phyloP scores from a whole-genome alignment of 768 basidiomycete species.

The Tulasnella sp. region DNA sequence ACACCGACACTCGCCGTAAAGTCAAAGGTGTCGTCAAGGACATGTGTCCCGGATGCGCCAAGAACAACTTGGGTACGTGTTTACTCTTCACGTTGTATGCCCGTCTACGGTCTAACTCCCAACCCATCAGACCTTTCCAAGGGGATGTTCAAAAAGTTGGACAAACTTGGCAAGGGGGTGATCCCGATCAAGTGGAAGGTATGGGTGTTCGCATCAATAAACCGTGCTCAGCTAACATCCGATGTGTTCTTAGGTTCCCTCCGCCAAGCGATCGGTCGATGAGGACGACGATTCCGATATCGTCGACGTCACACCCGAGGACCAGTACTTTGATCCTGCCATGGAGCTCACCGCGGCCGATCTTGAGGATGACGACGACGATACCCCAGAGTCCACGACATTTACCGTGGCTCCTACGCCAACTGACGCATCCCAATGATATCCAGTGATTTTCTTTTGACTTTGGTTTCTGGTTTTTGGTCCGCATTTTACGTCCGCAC shows the following conservation, averaged over 20 bases:
- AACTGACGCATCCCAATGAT: too few relatives aligned
- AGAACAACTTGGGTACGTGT: conserved; percentile 3
- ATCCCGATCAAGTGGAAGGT: conserved; percentile 9
- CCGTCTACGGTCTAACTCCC: neutral
- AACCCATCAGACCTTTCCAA: conserved; percentile 4
- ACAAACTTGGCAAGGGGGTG: neutral
- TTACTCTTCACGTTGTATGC: neutral
- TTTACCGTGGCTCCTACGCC: too few relatives aligned
- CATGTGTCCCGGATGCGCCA: conserved; percentile 24
- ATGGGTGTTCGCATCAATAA: neutral
- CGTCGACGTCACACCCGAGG: neutral
- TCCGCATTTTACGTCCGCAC: neutral
- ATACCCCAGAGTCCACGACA: neutral
- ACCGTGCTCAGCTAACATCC: neutral
- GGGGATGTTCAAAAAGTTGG: neutral
- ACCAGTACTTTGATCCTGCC: neutral
- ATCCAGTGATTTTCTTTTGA: too few relatives aligned
- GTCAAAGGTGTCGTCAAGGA: conserved; percentile 23
- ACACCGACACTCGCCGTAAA: conserved; percentile 23
- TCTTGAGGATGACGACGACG: neutral
- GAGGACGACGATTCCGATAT: neutral
- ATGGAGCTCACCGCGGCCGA: neutral
- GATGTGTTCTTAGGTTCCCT: neutral
- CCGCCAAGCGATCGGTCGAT: neutral
- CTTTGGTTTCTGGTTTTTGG: neutral